Percentiles rank a stretch among this genome's conserved stretches.
Conservation (phyloP, 352 stramenopile genomes). For the Phytophthora idaei region DNA sequence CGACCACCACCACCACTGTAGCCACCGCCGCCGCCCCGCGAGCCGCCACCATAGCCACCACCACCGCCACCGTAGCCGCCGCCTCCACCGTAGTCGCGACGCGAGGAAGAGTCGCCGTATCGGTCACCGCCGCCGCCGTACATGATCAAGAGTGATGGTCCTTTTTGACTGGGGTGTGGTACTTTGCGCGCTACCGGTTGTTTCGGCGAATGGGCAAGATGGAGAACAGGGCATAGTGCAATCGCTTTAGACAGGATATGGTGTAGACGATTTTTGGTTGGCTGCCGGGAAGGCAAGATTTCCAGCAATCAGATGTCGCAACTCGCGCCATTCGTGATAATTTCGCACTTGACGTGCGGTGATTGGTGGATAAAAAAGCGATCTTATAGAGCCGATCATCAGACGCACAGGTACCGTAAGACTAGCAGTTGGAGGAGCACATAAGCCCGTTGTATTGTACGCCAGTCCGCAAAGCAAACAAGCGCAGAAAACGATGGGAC, state of each 20-base stretch:
- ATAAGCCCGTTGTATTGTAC: slow-evolving; percentile 37
- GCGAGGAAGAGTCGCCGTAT: slow-evolving; percentile 79
- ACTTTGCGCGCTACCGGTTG: slow-evolving; percentile 18
- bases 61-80: slow-evolving; percentile 36
- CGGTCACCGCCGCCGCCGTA: slow-evolving; percentile 73
- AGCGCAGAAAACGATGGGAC: slow-evolving; percentile 23
- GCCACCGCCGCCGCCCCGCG: slow-evolving; percentile 33
- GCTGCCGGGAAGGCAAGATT: slow-evolving; percentile 21
- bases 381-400: slow-evolving; percentile 5
- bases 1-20: slow-evolving; percentile 40
- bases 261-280: slow-evolving; percentile 33
- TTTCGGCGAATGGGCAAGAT: slow-evolving; percentile 34
- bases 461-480: not conserved
- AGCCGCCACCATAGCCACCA: slow-evolving; percentile 38
- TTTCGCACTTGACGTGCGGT: not conserved
- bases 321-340: not conserved
- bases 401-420: not conserved
- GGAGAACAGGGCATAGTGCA: slow-evolving; percentile 10
- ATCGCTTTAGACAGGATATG: slow-evolving; percentile 42
- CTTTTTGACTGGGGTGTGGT: not conserved
- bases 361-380: not conserved
- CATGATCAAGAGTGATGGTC: slow-evolving; percentile 54
- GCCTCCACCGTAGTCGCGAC: slow-evolving; percentile 51
- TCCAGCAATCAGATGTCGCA: slow-evolving; percentile 31
- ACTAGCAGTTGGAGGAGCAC: not conserved